phyloP scores from a whole-genome alignment of 306 rosid genomes.

The Pueraria montana region DNA sequence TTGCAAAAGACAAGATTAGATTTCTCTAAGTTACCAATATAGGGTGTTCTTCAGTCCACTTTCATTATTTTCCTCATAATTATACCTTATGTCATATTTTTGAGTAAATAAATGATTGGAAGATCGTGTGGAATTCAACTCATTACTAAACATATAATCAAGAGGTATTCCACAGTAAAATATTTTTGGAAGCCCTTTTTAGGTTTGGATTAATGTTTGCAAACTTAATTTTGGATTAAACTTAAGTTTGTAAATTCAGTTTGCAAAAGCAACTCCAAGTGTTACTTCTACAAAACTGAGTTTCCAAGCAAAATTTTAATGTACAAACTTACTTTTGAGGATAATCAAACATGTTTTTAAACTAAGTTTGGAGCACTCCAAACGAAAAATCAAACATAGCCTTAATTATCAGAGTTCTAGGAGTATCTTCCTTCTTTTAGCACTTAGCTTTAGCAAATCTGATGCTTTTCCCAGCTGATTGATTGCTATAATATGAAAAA shows the following conservation, averaged over 20 bases:
- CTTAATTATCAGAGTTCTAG: not conserved
- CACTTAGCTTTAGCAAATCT: not conserved
- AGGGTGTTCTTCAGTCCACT: not conserved
- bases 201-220: too few species aligned
- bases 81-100: not conserved
- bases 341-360: too few species aligned
- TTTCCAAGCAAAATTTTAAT: too few species aligned
- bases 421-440: not conserved
- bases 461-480: not conserved
- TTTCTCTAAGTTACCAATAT: not conserved
- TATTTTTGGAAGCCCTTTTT: not conserved
- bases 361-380: too few species aligned
- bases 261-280: too few species aligned
- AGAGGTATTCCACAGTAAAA: not conserved
- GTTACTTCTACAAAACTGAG: too few species aligned
- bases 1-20: not conserved
- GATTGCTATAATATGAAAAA: not conserved
- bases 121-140: not conserved
- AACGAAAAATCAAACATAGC: too few species aligned
- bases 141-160: not conserved
- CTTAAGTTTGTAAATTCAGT: too few species aligned
- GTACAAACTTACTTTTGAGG: too few species aligned
- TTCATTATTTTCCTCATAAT: not conserved
- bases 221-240: too few species aligned
- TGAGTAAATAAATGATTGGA: not conserved